Evolutionary conservation across 768 basidiomycete species (phyloP).

Genomic region (Hemileccinum impolitum): DNA sequence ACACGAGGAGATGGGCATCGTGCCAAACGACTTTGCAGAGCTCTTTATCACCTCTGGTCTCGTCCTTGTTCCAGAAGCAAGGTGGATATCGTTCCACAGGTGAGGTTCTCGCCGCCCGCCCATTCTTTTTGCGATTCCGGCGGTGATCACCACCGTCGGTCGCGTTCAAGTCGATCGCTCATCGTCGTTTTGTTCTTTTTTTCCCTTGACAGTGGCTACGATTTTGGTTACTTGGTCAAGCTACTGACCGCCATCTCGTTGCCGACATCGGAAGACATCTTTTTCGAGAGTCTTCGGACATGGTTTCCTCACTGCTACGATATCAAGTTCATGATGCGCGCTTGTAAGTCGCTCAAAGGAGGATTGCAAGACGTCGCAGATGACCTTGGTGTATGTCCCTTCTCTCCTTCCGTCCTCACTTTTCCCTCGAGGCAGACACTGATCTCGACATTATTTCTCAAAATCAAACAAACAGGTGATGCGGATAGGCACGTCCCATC

Average conservation of each 20-base stretch:
- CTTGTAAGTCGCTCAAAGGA: conserved; percentile 75
- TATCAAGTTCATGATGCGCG: conserved; percentile 95
- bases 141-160: not conserved
- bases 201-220: conserved; percentile 73
- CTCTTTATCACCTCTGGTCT: conserved; percentile 95
- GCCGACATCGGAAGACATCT: conserved; percentile 84
- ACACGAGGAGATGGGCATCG: conserved; percentile 89
- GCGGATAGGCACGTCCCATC: conserved; percentile 88
- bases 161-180: not conserved
- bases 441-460: not conserved
- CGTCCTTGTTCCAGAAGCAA: conserved; percentile 83
- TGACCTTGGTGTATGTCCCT: conserved; percentile 78
- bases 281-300: conserved; percentile 79
- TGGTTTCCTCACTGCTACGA: conserved; percentile 99
- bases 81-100: conserved; percentile 99
- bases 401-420: not conserved
- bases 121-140: not conserved
- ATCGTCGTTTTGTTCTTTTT: not conserved
- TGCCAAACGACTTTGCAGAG: conserved; percentile 93
- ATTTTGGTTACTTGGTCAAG: conserved; percentile 98
- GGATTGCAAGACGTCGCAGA: conserved; percentile 96
- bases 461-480: conserved; percentile 54
- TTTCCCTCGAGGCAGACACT: not conserved
- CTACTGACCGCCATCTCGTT: conserved; percentile 82
- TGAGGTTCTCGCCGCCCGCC: conserved; percentile 35